Base-by-base conservation (phyloP, 768 basidiomycete species). In the Solioccasus polychromus region DNA sequence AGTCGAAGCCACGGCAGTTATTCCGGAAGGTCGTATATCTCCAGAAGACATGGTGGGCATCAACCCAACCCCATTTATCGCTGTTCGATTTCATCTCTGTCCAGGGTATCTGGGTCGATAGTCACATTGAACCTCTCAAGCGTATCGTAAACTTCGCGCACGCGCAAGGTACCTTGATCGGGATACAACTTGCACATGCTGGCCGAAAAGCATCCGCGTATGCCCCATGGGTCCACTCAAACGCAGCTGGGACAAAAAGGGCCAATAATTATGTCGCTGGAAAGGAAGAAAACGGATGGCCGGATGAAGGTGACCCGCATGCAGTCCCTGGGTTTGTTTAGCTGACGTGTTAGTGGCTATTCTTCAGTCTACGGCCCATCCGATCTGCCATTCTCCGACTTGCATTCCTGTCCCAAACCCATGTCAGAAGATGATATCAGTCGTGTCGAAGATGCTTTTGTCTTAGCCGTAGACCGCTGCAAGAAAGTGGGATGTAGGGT, bases 141-240 rank as follows among this genome's bases (percentile, higher is more conserved):
- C 75, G 80, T 24, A 80, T 92, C 44, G 83, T 88, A 39, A 72
- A 87, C 46, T 91, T 92, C 58, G 74, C 74, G 14, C 86, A 89
- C 55, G 68, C 77, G 0, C 85, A 88, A 37, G 83, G 79, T 8
- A 76, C 82, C 1, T 72, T 76, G 38, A 81, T 92, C 22, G 91
- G 86, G 1, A 73, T 93, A 25, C 91, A 93, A 60, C 78, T 93
- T 17, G 78, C 80, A 0, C 89, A 92, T 60, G 86, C 83, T 4
- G 77, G 77, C 10, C 68, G 77, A 26, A 93, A 94, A 61, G 82
- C 85, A 0, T 82, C 79, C 8, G 84, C 80, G 0, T 71, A 76
- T 41, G 75, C 87, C 1, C 84, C 86, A 2, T 91, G 84, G 85
- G 73, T 85, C 22, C 71, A 64, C 45, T 44, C 59, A 8, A 69